Evolutionary conservation across 1,284 basidiomycete species (phyloP).

Genomic region (Ceraceosorus guamensis): DNA sequence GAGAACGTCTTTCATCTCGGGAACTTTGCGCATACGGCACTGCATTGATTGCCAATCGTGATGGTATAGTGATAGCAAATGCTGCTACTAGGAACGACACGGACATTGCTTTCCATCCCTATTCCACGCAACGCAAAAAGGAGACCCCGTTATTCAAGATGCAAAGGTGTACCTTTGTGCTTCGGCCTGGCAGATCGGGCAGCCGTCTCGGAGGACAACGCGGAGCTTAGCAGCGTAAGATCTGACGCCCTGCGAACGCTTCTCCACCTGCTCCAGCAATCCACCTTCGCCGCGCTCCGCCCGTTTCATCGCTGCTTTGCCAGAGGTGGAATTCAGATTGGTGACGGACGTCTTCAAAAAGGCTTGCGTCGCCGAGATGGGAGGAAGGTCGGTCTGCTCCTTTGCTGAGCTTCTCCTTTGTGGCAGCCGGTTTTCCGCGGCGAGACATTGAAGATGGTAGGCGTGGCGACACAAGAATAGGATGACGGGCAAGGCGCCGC

Average conservation of each 20-base stretch:
- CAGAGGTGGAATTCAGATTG: too few species aligned
- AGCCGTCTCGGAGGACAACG: neutral
- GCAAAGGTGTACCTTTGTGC: too few species aligned
- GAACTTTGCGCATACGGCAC: too few species aligned
- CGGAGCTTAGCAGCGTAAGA: neutral
- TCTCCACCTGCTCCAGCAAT: neutral
- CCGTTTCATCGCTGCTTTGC: too few species aligned
- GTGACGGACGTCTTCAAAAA: neutral
- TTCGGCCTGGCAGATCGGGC: neutral
- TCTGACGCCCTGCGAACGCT: neutral
- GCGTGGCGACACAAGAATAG: conserved; percentile 41
- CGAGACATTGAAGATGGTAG: conserved; percentile 31
- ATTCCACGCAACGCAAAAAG: too few species aligned
- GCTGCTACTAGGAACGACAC: too few species aligned
- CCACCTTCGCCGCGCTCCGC: neutral
- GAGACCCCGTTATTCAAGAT: too few species aligned
- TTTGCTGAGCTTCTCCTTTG: neutral
- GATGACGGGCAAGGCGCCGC: conserved; percentile 13
- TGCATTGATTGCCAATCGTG: too few species aligned
- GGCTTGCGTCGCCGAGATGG: neutral
- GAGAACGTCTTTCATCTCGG: too few species aligned
- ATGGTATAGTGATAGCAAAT: too few species aligned
- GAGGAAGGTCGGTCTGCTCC: neutral
- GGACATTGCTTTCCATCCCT: too few species aligned
- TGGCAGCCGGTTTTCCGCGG: conserved; percentile 1